phyloP scores from a whole-genome alignment of 176 grass and related monocot species.

The Elymus sibiricus region DNA sequence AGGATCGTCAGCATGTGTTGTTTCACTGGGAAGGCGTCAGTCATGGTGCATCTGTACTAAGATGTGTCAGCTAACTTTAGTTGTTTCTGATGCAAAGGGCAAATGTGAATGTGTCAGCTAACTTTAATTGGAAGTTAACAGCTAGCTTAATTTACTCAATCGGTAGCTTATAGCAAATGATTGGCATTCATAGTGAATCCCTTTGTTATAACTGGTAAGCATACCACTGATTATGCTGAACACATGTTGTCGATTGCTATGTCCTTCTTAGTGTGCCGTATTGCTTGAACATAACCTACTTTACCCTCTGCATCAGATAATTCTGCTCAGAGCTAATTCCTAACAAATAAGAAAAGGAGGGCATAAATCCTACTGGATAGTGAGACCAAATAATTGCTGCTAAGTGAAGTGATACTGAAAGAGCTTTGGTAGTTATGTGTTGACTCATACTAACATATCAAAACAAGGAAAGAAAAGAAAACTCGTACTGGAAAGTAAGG shows the following conservation, averaged over 20 bases:
- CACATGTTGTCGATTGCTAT: not conserved
- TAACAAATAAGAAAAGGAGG: not conserved
- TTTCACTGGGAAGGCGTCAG: too few species aligned
- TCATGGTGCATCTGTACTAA: too few species aligned
- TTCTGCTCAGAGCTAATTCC: not conserved
- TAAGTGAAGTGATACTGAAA: not conserved
- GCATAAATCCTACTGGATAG: not conserved
- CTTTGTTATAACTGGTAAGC: not conserved
- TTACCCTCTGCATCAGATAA: not conserved
- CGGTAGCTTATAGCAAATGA: too few species aligned
- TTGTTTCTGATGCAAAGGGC: not conserved
- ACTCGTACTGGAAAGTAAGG: not conserved
- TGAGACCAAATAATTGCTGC: not conserved
- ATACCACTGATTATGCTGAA: not conserved
- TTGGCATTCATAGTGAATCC: not conserved
- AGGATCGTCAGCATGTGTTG: too few species aligned
- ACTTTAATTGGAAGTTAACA: not conserved
- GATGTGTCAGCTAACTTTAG: too few species aligned
- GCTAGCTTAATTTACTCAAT: not conserved
- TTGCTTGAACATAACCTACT: not conserved
- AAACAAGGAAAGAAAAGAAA: not conserved
- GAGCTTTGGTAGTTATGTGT: too few species aligned
- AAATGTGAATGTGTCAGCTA: not conserved
- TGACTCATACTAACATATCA: not conserved
- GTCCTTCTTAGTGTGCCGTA: not conserved